phyloP scores from a whole-genome alignment of 768 basidiomycete genomes.

The Saitozyma sp. region DNA sequence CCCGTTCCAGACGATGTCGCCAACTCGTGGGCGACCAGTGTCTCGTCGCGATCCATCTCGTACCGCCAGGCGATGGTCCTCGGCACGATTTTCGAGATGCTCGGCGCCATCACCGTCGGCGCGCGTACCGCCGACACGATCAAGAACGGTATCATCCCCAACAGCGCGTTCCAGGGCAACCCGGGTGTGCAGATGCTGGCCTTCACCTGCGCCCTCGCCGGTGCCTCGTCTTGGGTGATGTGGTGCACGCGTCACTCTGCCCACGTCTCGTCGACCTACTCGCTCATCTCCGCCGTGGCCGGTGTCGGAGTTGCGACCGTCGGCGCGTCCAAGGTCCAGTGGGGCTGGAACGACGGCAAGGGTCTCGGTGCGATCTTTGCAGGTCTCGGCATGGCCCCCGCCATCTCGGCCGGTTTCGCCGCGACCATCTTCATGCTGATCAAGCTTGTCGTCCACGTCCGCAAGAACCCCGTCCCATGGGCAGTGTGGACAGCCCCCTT shows the following conservation, averaged over 20 bases:
- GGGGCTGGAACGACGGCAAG: constrained; percentile 57
- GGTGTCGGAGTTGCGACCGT: constrained; percentile 55
- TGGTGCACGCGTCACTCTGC: constrained; percentile 52
- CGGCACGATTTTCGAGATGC: constrained; percentile 53
- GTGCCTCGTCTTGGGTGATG: constrained; percentile 51
- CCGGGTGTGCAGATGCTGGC: constrained; percentile 55
- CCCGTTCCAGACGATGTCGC: constrained; percentile 34
- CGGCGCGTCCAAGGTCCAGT: constrained; percentile 53
- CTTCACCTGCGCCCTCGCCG: constrained; percentile 54
- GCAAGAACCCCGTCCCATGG: constrained; percentile 48
- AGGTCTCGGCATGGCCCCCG: constrained; percentile 51
- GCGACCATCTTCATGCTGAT: constrained; percentile 50
- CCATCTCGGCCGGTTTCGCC: constrained; percentile 52
- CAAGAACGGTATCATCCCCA: constrained; percentile 56
- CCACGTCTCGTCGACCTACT: constrained; percentile 57
- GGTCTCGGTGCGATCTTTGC: constrained; percentile 54
- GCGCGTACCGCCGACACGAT: constrained; percentile 54
- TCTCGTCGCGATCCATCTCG: constrained; percentile 54
- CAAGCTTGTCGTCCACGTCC: constrained; percentile 52
- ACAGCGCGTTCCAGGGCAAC: constrained; percentile 51
- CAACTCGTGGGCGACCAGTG: constrained; percentile 54
- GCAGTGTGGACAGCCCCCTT: constrained; percentile 49
- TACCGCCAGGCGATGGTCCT: constrained; percentile 52
- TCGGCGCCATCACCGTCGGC: constrained; percentile 54
- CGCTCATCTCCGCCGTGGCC: constrained; percentile 55